Evolutionary conservation across 495 filamentous ascomycete species (phyloP), one percentile per base, ranked within the genome.

Genomic region (Endocarpon pusillum): DNA sequence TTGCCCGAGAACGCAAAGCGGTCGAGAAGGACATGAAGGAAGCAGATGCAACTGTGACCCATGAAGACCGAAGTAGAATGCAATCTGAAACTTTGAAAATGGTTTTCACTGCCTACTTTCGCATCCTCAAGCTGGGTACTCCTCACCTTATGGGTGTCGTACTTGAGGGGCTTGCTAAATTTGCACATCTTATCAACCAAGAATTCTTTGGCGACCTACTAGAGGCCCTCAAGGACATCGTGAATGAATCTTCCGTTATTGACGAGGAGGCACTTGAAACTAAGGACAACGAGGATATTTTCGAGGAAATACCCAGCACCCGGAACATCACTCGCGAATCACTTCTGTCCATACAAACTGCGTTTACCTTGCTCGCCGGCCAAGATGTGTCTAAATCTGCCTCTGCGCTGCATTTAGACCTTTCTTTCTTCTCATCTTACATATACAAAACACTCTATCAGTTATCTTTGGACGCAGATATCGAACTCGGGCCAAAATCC

Each of bases 181-280:
- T 93, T 53, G 75, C 85, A 12, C 89, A 93, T 49, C 62, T 97
- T 12, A 94, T 97, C 62, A 97, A 97, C 58, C 79, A 94, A 47
- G 77, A 96, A 48, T 94, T 96, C 62, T 97, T 97, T 51, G 89
- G 89, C 15, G 89, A 94, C 52, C 60, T 97, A 22, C 72, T 97
- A 14, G 91, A 94, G 47, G 85, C 82, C 5, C 61, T 97, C 19
- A 89, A 89, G 51, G 91, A 94, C 36, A 66, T 97, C 9, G 86
- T 94, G 42, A 64, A 63, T 7, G 66, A 80, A 38, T 72, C 74
- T 33, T 72, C 79, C 25, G 46, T 43, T 7, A 53, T 58, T 8
- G 59, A 69, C 32, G 51, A 58, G n/a, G 57, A 64, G 21, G 54
- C 64, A 18, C 51, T 60, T 11, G 58, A 57, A 7, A 55, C 57